Percentiles rank a stretch among this genome's conserved stretches.
These are phyloP conservation scores for Capronia epimyces DNA, from an alignment of 2,329 filamentous ascomycete genomes.

Conservation along the genomic window DNA sequence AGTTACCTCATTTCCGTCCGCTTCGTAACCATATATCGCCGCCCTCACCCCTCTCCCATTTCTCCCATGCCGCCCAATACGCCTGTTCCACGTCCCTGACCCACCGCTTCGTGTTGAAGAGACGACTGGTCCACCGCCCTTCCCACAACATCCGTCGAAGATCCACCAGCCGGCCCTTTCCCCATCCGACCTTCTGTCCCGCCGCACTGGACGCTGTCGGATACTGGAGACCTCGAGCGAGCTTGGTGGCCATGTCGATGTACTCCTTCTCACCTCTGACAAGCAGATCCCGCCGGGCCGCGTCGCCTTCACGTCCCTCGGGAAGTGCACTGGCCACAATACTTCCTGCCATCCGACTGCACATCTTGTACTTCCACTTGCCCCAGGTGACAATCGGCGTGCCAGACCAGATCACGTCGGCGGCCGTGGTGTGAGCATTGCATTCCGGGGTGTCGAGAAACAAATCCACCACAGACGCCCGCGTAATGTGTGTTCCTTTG, in stretches of 20 bases:
- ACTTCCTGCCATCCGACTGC: conserved; percentile 92
- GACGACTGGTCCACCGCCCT: conserved; percentile 73
- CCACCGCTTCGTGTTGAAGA: conserved; percentile 91
- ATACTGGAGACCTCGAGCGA: conserved; percentile 63
- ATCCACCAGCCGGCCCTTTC: conserved; percentile 65
- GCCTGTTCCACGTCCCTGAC: conserved; percentile 81
- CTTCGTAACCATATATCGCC: conserved; percentile 77
- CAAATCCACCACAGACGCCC: conserved; percentile 84
- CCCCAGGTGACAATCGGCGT: conserved; percentile 87
- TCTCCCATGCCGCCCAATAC: conserved; percentile 80
- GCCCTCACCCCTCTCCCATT: conserved; percentile 79
- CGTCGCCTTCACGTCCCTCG: conserved; percentile 59
- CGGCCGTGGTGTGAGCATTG: conserved; percentile 95
- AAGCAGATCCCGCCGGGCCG: conserved; percentile 69
- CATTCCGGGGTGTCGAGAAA: conserved; percentile 97
- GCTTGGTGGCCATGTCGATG: conserved; percentile 65
- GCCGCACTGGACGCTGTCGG: conserved; percentile 30
- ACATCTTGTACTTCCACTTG: conserved; percentile 97
- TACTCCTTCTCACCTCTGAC: conserved; percentile 75
- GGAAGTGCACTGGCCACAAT: conserved; percentile 88
- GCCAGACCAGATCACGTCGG: conserved; percentile 92
- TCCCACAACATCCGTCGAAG: conserved; percentile 77
- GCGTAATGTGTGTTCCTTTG: conserved; percentile 87
- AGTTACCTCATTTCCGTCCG: background rate
- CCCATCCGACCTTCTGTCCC: conserved; percentile 32